A percentile compares a stretch with the other conserved stretches of the same genome.
These are phyloP conservation scores for Claviceps africana DNA, from an alignment of 2,329 filamentous ascomycete species.

Conservation along the genomic window DNA sequence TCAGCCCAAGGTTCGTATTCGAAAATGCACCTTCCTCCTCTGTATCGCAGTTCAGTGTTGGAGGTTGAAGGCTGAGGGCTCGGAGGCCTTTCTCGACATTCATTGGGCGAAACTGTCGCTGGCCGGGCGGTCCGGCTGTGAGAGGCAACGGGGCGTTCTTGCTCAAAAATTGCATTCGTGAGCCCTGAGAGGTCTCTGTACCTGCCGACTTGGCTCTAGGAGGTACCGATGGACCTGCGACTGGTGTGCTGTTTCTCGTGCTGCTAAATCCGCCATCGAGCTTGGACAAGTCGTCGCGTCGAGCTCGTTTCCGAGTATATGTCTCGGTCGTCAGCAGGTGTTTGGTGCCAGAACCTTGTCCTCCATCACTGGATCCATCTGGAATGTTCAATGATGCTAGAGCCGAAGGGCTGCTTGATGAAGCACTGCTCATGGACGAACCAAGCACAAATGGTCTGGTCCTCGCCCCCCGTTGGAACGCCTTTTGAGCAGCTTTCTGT, in stretches of 20 bases:
- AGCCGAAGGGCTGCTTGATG: background rate
- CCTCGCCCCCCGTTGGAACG: slow-evolving; percentile 23
- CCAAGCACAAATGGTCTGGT: slow-evolving; percentile 7
- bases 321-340: background rate
- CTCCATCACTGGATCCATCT: background rate
- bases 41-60: background rate
- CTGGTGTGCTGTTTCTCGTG: slow-evolving; percentile 1
- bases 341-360: background rate
- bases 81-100: slow-evolving; percentile 26
- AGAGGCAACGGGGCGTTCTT: slow-evolving; percentile 34
- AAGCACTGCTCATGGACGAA: slow-evolving; percentile 1
- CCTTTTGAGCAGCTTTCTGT: slow-evolving; percentile 36
- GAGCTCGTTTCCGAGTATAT: background rate
- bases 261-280: slow-evolving; percentile 1
- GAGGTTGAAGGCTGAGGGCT: slow-evolving; percentile 10
- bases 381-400: background rate
- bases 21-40: slow-evolving; percentile 14
- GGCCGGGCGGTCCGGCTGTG: slow-evolving; percentile 41
- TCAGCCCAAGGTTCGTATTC: slow-evolving; percentile 11
- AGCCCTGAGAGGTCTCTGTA: slow-evolving; percentile 1
- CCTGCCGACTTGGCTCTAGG: background rate
- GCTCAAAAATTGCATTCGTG: slow-evolving; percentile 15
- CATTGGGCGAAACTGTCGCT: slow-evolving; percentile 33
- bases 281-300: slow-evolving; percentile 2
- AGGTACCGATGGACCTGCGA: background rate